phyloP scores from a whole-genome alignment of 1,284 basidiomycete genomes.

The Irpex lacteus region DNA sequence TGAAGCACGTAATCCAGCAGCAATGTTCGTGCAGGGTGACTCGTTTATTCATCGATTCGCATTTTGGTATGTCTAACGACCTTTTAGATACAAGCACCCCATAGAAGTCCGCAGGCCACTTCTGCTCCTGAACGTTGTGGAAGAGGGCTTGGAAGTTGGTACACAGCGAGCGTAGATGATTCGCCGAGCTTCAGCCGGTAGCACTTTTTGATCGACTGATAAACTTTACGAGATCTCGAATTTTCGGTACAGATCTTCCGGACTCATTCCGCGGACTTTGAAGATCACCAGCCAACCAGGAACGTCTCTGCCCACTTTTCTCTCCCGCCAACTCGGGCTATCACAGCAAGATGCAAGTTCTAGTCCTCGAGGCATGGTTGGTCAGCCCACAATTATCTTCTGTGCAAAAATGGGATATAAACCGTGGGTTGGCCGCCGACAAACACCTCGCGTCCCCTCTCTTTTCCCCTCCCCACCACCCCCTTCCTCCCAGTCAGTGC shows the following conservation, averaged over 20 bases:
- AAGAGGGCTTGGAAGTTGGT: neutral
- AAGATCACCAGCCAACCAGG: neutral
- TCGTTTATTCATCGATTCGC: too few relatives aligned
- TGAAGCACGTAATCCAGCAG: too few relatives aligned
- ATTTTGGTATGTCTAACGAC: too few relatives aligned
- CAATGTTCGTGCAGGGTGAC: too few relatives aligned
- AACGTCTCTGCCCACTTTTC: neutral
- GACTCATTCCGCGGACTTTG: neutral
- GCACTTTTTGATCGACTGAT: neutral
- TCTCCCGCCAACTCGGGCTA: neutral
- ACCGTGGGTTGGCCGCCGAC: neutral
- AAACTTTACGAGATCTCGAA: neutral
- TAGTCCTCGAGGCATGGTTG: neutral
- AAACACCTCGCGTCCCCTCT: neutral
- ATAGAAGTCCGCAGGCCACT: neutral
- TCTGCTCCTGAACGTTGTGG: neutral
- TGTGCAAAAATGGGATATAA: neutral
- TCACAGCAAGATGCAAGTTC: neutral
- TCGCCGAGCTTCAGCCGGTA: neutral
- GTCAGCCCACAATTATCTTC: neutral
- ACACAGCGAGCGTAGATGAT: neutral
- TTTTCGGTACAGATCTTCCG: neutral
- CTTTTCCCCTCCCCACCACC: neutral
- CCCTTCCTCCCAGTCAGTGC: neutral
- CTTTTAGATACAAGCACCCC: too few relatives aligned